Evolutionary conservation across 179 eudicot species (phyloP), one percentile per base, ranked within the genome.

Genomic region (Patellifolia procumbens): DNA sequence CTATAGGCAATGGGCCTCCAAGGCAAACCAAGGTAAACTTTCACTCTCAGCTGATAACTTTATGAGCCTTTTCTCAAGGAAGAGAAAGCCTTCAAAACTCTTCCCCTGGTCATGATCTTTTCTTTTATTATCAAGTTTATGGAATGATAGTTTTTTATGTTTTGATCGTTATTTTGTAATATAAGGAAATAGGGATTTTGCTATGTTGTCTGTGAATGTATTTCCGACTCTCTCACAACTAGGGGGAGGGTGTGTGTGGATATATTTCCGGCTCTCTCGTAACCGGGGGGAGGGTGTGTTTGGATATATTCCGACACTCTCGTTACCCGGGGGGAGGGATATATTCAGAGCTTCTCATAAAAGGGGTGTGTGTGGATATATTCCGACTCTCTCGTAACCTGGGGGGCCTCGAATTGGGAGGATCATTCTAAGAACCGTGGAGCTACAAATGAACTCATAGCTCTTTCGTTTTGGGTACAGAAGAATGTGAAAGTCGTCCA

Each of bases 1-100:
- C 98, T 49, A 92, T 96, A 45, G 98, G 98, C 45, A 90, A 87
- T 73, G 90, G 91, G 53, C 91, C 92, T 37, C 86, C 98, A 10
- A 86, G 88, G 78, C 97, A 90, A 76, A 93, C 99, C 22, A 88
- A 94, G 97, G 99, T 94, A 78, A 74, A 35, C 8, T 26, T 22
- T 24, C 13, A 17, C 3, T 29, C n/a, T 37, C 4, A 29, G 37
- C 5, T n/a, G 49, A 67, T 67, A 52, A 70, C 11, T 69, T 31
- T 17, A 48, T 15, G 15, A 49, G 39, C 26, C 58, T 69, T 48
- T 49, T 19, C 39, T 48, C 3, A 22, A 67, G 53, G 28, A 35
- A 24, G 53, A 45, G 71, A 13, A 28, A 22, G 12, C 53, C 71
- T 42, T 67, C 26, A n/a, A 67, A 24, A 15, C 0, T 24, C 2